A percentile compares a stretch with the other conserved stretches of the same genome.
Conservation (phyloP, 2,329 filamentous ascomycete species). For the Aspergillus brunneoviolaceus region DNA sequence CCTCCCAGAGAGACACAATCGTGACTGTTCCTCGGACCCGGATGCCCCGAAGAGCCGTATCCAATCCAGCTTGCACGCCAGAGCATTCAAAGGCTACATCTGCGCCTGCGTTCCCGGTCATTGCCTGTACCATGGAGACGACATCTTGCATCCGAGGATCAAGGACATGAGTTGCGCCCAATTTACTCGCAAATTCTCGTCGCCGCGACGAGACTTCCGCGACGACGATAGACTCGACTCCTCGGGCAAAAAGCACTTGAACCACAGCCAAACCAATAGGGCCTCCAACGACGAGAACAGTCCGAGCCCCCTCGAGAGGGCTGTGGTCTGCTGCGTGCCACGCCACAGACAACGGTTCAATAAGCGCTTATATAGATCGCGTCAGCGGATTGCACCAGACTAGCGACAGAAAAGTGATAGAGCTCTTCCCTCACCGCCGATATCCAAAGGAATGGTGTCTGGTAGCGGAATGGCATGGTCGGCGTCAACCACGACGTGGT, state of each 20-base stretch:
- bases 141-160: conserved; percentile 52
- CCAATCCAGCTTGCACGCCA: conserved; percentile 54
- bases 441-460: conserved; percentile 21
- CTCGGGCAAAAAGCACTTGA: conserved; percentile 55
- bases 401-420: background rate
- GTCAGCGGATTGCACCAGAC: background rate
- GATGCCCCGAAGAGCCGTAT: conserved; percentile 50
- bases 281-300: conserved; percentile 58
- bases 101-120: conserved; percentile 51
- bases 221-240: conserved; percentile 56
- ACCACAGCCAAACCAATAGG: conserved; percentile 63
- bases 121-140: conserved; percentile 45
- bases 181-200: conserved; percentile 53
- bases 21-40: conserved; percentile 57
- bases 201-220: conserved; percentile 55
- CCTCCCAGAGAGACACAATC: conserved; percentile 65
- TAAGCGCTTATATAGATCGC: conserved; percentile 46
- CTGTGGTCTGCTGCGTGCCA: conserved; percentile 61
- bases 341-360: conserved; percentile 63
- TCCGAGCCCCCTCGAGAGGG: conserved; percentile 45
- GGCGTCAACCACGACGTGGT: conserved; percentile 26
- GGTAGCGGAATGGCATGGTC: conserved; percentile 25
- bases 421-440: conserved; percentile 20
- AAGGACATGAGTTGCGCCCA: conserved; percentile 57
- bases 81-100: conserved; percentile 64